Evolutionary conservation across 2,329 filamentous ascomycete species (phyloP).

Genomic region (Microdochium trichocladiopsis): DNA sequence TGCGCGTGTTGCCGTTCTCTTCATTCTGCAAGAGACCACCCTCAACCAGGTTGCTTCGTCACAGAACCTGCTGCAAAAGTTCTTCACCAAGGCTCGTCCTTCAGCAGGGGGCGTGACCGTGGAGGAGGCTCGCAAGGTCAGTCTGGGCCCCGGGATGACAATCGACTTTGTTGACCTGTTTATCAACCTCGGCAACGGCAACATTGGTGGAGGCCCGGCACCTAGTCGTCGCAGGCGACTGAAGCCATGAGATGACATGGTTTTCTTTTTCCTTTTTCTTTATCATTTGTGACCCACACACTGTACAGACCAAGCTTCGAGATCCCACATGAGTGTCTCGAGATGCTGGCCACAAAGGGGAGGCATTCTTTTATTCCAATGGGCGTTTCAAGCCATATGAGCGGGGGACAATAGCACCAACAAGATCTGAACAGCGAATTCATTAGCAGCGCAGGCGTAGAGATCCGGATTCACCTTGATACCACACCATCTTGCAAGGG

Average conservation of each 20-base stretch:
- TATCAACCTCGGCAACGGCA: conserved; percentile 24
- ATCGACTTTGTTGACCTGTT: conserved; percentile 43
- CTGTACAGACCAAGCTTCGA: too few species aligned
- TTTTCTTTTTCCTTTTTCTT: too few species aligned
- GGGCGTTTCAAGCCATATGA: background rate
- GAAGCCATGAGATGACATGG: too few species aligned
- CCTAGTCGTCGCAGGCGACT: conserved; percentile 7
- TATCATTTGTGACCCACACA: too few species aligned
- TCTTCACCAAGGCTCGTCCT: conserved; percentile 37
- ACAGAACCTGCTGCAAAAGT: conserved; percentile 45
- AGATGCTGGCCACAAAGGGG: too few species aligned
- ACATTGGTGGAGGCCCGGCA: background rate
- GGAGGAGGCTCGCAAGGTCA: conserved; percentile 30
- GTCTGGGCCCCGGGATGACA: conserved; percentile 34
- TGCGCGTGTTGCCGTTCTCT: conserved; percentile 54
- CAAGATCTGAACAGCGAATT: background rate
- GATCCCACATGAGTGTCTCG: too few species aligned
- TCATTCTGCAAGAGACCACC: conserved; percentile 48
- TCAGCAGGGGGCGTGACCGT: conserved; percentile 16
- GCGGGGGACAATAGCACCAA: background rate
- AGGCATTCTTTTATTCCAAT: too few species aligned
- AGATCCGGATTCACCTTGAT: background rate
- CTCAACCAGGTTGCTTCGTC: conserved; percentile 44
- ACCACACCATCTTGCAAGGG: background rate
- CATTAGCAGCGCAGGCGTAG: background rate